These are phyloP conservation scores for Lachnellula hyalina DNA, from an alignment of 2,329 filamentous ascomycete genomes.

Conservation along the genomic window DNA sequence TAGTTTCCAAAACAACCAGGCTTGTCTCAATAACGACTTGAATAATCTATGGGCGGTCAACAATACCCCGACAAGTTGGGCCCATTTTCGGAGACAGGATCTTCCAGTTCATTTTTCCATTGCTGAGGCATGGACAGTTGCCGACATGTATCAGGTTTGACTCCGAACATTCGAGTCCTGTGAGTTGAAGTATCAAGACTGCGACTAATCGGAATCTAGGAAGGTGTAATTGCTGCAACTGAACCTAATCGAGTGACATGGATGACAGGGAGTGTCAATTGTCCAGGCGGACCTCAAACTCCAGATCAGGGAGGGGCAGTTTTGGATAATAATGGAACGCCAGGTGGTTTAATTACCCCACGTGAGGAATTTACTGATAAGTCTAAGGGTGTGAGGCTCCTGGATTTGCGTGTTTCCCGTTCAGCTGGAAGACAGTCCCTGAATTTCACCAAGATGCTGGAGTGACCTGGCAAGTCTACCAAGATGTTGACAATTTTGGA, in stretches of 20 bases:
- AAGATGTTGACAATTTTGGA: slow-evolving; percentile 40
- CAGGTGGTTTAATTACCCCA: slow-evolving; percentile 20
- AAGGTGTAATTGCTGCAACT: slow-evolving; percentile 39
- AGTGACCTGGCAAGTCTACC: slow-evolving; percentile 42
- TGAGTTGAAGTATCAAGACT: background rate
- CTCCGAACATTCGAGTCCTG: background rate
- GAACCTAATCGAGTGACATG: slow-evolving; percentile 40
- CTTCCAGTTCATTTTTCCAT: slow-evolving; percentile 48
- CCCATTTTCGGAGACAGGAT: slow-evolving; percentile 43
- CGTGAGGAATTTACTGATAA: background rate
- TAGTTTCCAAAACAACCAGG: slow-evolving; percentile 45
- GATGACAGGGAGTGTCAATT: slow-evolving; percentile 39
- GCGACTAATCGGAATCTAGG: slow-evolving; percentile 22
- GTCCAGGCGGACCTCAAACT: slow-evolving; percentile 36
- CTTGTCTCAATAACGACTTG: slow-evolving; percentile 41
- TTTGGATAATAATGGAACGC: slow-evolving; percentile 40
- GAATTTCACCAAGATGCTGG: slow-evolving; percentile 38
- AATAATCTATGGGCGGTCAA: slow-evolving; percentile 49
- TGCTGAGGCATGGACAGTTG: slow-evolving; percentile 47
- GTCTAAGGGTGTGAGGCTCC: slow-evolving; percentile 5
- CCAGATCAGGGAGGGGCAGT: slow-evolving; percentile 36
- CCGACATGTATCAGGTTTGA: slow-evolving; percentile 47
- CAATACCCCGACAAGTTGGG: slow-evolving; percentile 48
- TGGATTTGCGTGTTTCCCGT: slow-evolving; percentile 39
- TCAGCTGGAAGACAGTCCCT: slow-evolving; percentile 42